Percentiles rank a stretch among this genome's conserved stretches.
These are phyloP conservation scores for Aspergillus eucalypticola DNA, from an alignment of 2,329 filamentous ascomycete species.

Conservation along the genomic window DNA sequence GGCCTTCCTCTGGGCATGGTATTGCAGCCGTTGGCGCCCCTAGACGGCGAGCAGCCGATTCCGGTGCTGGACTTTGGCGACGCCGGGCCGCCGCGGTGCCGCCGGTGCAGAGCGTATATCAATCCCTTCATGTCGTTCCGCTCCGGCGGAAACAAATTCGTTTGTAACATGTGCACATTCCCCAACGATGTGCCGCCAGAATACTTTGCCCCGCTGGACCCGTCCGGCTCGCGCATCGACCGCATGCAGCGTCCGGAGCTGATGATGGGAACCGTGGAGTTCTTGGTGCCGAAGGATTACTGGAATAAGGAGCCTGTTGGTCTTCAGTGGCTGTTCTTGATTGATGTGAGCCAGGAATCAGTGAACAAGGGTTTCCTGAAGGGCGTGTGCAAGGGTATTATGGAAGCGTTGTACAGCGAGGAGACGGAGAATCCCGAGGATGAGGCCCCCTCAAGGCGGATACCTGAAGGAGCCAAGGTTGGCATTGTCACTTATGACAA, in stretches of 20 bases:
- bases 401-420: slow-evolving; percentile 76
- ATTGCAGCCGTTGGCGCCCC: slow-evolving; percentile 80
- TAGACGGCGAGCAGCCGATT: slow-evolving; percentile 83
- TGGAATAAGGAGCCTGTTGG: slow-evolving; percentile 94
- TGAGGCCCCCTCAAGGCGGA: slow-evolving; percentile 51
- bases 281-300: slow-evolving; percentile 96
- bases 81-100: slow-evolving; percentile 82
- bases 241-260: slow-evolving; percentile 86
- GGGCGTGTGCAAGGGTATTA: slow-evolving; percentile 85
- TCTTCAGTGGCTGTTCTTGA: slow-evolving; percentile 82
- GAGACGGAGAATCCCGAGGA: slow-evolving; percentile 53
- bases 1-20: slow-evolving; percentile 83
- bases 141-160: slow-evolving; percentile 90
- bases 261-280: slow-evolving; percentile 89
- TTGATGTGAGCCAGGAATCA: slow-evolving; percentile 90
- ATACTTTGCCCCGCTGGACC: slow-evolving; percentile 90
- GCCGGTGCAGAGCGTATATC: slow-evolving; percentile 92
- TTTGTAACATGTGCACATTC: slow-evolving; percentile 97
- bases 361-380: slow-evolving; percentile 88
- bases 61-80: slow-evolving; percentile 96
- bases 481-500: slow-evolving; percentile 96
- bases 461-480: slow-evolving; percentile 80
- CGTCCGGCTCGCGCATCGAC: slow-evolving; percentile 82
- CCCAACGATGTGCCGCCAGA: slow-evolving; percentile 90
- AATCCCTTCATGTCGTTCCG: slow-evolving; percentile 99